phyloP scores from a whole-genome alignment of 345 rosid species.

The Luvunga scandens region DNA sequence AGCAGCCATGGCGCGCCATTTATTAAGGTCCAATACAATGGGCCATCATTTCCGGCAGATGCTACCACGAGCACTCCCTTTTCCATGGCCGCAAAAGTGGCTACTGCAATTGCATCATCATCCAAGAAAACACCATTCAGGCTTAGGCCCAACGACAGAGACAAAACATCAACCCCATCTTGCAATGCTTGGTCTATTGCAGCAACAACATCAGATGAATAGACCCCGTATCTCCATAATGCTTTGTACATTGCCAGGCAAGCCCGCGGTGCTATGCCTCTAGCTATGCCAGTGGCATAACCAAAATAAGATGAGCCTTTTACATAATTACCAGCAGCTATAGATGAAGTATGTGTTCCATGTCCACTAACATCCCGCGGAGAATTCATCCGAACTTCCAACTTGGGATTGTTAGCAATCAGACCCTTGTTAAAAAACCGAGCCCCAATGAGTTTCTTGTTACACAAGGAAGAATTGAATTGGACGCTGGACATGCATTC shows the following conservation, averaged over 20 bases:
- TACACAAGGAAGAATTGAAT: conserved; percentile 37
- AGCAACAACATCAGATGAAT: conserved; percentile 43
- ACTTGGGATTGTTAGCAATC: conserved; percentile 31
- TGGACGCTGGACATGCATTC: conserved; percentile 16
- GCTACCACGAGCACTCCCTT: conserved; percentile 40
- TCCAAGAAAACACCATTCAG: conserved; percentile 6
- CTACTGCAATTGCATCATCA: conserved; percentile 40
- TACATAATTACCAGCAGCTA: conserved; percentile 44
- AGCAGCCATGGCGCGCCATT: conserved; percentile 49
- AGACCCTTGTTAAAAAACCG: conserved; percentile 37
- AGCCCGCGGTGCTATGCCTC: conserved; percentile 45
- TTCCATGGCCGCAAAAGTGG: conserved; percentile 38
- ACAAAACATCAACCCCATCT: conserved; percentile 47
- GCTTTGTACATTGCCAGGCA: conserved; percentile 40
- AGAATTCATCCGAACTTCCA: conserved; percentile 24
- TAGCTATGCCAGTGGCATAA: conserved; percentile 33
- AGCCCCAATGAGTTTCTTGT: conserved; percentile 47
- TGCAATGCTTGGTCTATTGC: conserved; percentile 49
- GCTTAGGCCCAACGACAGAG: conserved; percentile 29
- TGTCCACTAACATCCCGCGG: conserved; percentile 37
- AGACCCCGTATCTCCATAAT: conserved; percentile 27
- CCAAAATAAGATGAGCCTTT: conserved; percentile 41
- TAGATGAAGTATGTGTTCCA: conserved; percentile 51
- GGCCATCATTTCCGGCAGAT: conserved; percentile 49
- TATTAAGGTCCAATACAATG: conserved; percentile 17